These are phyloP conservation scores for Diplotaxis tenuifolia DNA, from an alignment of 345 rosid species.

Conservation along the genomic window DNA sequence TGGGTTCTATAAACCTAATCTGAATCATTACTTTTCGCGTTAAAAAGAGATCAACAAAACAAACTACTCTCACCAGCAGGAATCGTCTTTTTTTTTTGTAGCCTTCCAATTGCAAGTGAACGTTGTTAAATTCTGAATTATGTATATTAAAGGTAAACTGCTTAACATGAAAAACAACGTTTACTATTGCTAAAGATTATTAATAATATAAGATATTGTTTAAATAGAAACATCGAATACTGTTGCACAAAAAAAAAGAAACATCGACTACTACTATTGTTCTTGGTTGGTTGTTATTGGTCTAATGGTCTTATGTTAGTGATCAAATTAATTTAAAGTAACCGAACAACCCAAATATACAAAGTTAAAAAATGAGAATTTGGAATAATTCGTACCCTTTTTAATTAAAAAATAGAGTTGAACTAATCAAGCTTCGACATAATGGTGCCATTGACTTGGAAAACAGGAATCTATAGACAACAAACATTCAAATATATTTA, in stretches of 20 bases:
- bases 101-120: background rate
- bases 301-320: background rate
- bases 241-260: too few relatives aligned
- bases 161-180: background rate
- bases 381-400: slow-evolving; percentile 18
- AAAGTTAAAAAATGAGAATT: background rate
- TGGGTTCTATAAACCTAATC: background rate
- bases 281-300: slow-evolving; percentile 15
- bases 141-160: background rate
- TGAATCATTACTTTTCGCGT: slow-evolving; percentile 1
- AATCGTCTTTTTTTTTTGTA: background rate
- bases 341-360: slow-evolving; percentile 4
- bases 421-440: background rate
- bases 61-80: background rate
- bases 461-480: slow-evolving; percentile 6
- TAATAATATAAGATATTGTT: background rate
- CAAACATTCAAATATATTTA: background rate
- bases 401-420: background rate
- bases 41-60: background rate
- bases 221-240: background rate
- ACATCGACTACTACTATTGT: background rate
- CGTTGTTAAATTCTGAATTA: background rate
- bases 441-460: slow-evolving; percentile 16
- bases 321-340: slow-evolving; percentile 8
- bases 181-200: background rate